phyloP scores from a whole-genome alignment of 2,329 filamentous ascomycete species.

The Colletotrichum aenigma region DNA sequence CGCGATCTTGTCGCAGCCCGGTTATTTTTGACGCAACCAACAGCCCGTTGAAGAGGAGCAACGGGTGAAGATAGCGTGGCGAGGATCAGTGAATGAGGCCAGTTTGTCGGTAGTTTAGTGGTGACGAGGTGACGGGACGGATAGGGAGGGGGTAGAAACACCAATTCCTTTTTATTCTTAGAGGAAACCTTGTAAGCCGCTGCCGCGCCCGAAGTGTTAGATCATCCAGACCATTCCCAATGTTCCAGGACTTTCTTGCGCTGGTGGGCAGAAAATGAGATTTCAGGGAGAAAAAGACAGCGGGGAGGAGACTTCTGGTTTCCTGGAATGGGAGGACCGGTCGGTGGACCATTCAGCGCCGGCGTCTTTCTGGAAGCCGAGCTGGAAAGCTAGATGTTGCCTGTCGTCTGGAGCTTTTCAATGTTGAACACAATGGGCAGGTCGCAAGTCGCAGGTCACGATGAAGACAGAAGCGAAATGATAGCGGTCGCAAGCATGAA shows the following conservation, averaged over 20 bases:
- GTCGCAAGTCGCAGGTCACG: neutral
- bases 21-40: neutral
- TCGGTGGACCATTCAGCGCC: neutral
- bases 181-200: neutral
- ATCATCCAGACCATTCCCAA: neutral
- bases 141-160: neutral
- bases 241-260: neutral
- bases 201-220: neutral
- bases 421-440: neutral
- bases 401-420: neutral
- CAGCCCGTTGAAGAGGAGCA: neutral
- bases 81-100: neutral
- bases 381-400: neutral
- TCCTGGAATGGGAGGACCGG: neutral
- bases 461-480: neutral
- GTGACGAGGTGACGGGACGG: neutral
- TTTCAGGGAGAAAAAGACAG: neutral
- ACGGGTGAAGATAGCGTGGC: neutral
- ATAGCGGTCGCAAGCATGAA: slow-evolving; percentile 5
- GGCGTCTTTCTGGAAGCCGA: neutral
- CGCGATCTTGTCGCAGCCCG: neutral
- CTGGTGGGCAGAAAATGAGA: neutral
- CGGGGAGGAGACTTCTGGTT: neutral
- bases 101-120: neutral
- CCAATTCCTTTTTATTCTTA: neutral